These are phyloP conservation scores for Chrysanthemum makinoi DNA, from an alignment of 129 eudicot species.

Conservation along the genomic window DNA sequence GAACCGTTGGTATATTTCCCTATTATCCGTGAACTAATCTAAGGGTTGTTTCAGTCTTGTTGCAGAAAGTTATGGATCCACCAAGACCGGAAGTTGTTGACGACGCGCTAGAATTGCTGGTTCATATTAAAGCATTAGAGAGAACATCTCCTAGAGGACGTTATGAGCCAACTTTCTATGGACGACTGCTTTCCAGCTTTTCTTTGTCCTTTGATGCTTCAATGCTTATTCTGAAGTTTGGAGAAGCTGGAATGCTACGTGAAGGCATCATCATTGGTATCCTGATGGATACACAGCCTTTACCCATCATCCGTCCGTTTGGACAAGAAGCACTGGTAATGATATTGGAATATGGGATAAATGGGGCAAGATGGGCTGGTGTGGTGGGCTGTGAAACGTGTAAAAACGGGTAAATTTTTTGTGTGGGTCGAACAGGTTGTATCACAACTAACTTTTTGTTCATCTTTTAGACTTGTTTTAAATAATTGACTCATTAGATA, in stretches of 20 bases:
- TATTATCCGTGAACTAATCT: slow-evolving; percentile 6
- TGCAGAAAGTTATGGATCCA: slow-evolving; percentile 91
- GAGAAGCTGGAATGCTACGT: slow-evolving; percentile 68
- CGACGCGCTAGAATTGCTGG: slow-evolving; percentile 78
- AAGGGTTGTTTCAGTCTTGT: slow-evolving; percentile 44
- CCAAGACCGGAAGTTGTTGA: slow-evolving; percentile 67
- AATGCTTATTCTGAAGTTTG: slow-evolving; percentile 77
- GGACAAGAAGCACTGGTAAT: slow-evolving; percentile 75
- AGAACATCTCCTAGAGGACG: slow-evolving; percentile 71
- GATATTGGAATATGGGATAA: not conserved
- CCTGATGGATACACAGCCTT: slow-evolving; percentile 88
- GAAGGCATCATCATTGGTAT: slow-evolving; percentile 88
- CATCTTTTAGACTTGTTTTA: too few species aligned
- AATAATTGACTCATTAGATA: too few species aligned
- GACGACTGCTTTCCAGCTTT: slow-evolving; percentile 79
- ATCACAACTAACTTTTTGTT: too few species aligned
- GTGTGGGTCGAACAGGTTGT: not conserved
- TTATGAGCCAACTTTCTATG: slow-evolving; percentile 87
- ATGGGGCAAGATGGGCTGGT: not conserved
- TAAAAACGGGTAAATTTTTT: not conserved
- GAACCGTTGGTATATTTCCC: too few species aligned
- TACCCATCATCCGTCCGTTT: slow-evolving; percentile 80
- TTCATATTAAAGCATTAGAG: slow-evolving; percentile 60
- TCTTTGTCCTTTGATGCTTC: slow-evolving; percentile 91
- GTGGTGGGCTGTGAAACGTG: not conserved